A percentile compares a stretch with the other conserved stretches of the same genome.
phyloP scores from a whole-genome alignment of 768 basidiomycete genomes.

The Peribolospora kevripleyi region DNA sequence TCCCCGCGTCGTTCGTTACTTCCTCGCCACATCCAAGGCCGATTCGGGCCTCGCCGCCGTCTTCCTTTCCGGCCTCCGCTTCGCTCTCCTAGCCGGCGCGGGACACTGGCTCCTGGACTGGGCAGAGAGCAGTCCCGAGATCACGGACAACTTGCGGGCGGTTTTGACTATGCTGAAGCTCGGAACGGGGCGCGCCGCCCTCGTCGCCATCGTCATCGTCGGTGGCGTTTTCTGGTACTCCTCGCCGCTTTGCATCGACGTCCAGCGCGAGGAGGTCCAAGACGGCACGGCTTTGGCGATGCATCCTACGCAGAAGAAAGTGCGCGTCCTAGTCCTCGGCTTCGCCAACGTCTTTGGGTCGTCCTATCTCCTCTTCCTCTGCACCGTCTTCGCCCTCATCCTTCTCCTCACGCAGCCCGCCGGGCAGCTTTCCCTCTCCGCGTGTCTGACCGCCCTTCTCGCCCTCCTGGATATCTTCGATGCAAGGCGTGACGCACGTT shows the following conservation, averaged over 20 bases:
- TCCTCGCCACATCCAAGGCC: slow-evolving; percentile 42
- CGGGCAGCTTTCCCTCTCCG: slow-evolving; percentile 50
- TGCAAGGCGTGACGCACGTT: slow-evolving; percentile 42
- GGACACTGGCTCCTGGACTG: slow-evolving; percentile 64
- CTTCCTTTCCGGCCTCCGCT: slow-evolving; percentile 36
- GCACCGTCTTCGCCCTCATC: slow-evolving; percentile 32
- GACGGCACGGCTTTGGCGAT: slow-evolving; percentile 4
- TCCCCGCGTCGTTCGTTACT: slow-evolving; percentile 33
- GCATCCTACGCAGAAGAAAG: slow-evolving; percentile 18
- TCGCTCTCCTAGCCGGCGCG: slow-evolving; percentile 35
- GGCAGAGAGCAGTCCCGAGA: slow-evolving; percentile 30
- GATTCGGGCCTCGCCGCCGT: slow-evolving; percentile 45
- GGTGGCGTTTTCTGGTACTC: slow-evolving; percentile 45
- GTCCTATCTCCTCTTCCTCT: slow-evolving; percentile 62
- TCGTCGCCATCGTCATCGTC: slow-evolving; percentile 24
- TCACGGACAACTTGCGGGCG: slow-evolving; percentile 16
- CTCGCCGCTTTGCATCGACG: slow-evolving; percentile 47
- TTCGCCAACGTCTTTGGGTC: slow-evolving; percentile 79
- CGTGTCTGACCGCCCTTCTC: slow-evolving; percentile 41
- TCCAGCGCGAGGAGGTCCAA: slow-evolving; percentile 22
- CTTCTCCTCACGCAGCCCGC: slow-evolving; percentile 50
- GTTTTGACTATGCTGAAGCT: slow-evolving; percentile 21
- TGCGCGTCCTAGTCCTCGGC: slow-evolving; percentile 34
- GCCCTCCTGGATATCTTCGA: slow-evolving; percentile 58
- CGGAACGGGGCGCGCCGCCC: slow-evolving; percentile 33